Evolutionary conservation across 306 rosid species (phyloP).

Genomic region (Vicia villosa): DNA sequence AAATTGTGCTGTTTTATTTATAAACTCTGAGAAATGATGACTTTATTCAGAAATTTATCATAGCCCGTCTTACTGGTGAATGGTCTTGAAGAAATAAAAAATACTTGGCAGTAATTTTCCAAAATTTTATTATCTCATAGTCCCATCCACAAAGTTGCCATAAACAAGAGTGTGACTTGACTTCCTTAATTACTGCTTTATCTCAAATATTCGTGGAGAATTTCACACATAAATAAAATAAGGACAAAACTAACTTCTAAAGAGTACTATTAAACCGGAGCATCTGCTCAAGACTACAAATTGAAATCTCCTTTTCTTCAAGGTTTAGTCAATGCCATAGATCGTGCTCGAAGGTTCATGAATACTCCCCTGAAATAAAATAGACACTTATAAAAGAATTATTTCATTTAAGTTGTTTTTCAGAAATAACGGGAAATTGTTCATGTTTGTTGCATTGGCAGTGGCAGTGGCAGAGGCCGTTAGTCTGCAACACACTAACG

Average conservation of each 20-base stretch:
- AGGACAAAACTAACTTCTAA: background rate
- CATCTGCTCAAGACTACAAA: constrained; percentile 1
- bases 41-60: too few relatives aligned
- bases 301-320: constrained; percentile 36
- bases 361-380: constrained; percentile 77
- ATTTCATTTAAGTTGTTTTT: constrained; percentile 18
- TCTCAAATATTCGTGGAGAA: background rate
- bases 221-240: background rate
- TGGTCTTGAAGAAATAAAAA: too few relatives aligned
- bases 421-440: constrained; percentile 10
- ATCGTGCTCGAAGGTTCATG: constrained; percentile 75
- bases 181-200: background rate
- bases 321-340: constrained; percentile 62
- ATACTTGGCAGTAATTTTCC: too few relatives aligned
- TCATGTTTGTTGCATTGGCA: background rate
- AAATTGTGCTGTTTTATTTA: background rate
- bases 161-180: background rate
- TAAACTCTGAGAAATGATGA: background rate
- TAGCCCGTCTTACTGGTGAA: too few relatives aligned
- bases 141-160: too few relatives aligned
- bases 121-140: too few relatives aligned
- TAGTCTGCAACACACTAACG: background rate
- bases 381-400: background rate
- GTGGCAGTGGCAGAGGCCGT: background rate
- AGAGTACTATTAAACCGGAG: constrained; percentile 2